Percentiles rank a stretch among this genome's conserved stretches.
Evolutionary conservation across 495 filamentous ascomycete genomes (phyloP).

Genomic region (Coniosporium apollinis): DNA sequence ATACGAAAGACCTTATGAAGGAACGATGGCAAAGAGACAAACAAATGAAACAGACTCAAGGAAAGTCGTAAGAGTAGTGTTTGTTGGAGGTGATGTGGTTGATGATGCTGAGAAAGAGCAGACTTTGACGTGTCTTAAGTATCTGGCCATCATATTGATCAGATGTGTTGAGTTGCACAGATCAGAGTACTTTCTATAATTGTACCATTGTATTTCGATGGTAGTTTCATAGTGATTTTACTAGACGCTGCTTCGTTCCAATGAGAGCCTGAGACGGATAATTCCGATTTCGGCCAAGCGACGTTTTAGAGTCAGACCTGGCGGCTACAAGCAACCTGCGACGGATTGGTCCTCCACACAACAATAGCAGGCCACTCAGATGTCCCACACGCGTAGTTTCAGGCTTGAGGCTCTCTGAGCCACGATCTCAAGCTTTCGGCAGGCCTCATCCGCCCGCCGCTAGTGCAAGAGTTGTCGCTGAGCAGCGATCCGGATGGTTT

Average conservation of each 20-base stretch:
- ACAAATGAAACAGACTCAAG: slow-evolving; percentile 11
- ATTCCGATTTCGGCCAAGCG: not conserved
- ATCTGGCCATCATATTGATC: slow-evolving; percentile 3
- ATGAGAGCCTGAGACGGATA: not conserved
- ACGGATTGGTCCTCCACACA: too few species aligned
- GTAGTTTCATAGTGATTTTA: slow-evolving; percentile 2
- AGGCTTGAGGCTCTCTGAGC: too few species aligned
- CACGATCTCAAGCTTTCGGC: too few species aligned
- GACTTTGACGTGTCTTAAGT: slow-evolving; percentile 12
- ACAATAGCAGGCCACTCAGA: not conserved
- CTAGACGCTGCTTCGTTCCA: not conserved
- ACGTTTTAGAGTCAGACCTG: too few species aligned
- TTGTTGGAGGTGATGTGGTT: slow-evolving; percentile 11
- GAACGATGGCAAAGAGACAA: slow-evolving; percentile 3
- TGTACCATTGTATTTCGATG: slow-evolving; percentile 2
- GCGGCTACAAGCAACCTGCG: too few species aligned
- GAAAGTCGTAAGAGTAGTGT: slow-evolving; percentile 12
- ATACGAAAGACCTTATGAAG: slow-evolving; percentile 9
- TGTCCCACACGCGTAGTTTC: not conserved
- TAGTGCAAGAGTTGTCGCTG: not conserved
- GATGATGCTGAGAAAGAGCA: slow-evolving; percentile 8
- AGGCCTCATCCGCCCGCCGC: too few species aligned
- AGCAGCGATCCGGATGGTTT: slow-evolving; percentile 1
- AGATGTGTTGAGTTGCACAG: too few species aligned
- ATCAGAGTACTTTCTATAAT: slow-evolving; percentile 1